Percentiles rank a stretch among this genome's conserved stretches.
phyloP scores from a whole-genome alignment of 2,329 filamentous ascomycete genomes.

The Ophiostoma ulmi region DNA sequence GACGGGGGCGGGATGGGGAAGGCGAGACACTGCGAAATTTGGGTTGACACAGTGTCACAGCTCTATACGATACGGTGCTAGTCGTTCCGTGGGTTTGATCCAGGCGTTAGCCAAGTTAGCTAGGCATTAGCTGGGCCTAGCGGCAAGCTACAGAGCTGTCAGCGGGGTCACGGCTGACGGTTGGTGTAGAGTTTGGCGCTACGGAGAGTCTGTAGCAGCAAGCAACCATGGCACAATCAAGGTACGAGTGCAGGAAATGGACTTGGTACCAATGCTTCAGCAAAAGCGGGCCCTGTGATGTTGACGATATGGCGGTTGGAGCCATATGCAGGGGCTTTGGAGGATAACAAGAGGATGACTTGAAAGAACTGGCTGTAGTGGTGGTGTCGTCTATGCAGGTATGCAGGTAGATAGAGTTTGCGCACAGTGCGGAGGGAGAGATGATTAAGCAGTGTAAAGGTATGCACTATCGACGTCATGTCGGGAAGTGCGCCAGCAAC shows the following conservation, averaged over 20 bases:
- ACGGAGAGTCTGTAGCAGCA: not conserved
- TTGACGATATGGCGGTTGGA: not conserved
- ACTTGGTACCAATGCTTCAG: not conserved
- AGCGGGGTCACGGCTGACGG: not conserved
- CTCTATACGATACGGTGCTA: not conserved
- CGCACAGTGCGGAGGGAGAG: not conserved
- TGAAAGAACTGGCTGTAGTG: not conserved
- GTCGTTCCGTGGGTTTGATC: not conserved
- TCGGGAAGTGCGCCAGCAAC: not conserved
- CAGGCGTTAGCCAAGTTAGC: not conserved
- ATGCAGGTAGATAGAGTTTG: not conserved
- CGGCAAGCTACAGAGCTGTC: conserved; percentile 4
- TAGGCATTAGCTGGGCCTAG: not conserved
- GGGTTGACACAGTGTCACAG: not conserved
- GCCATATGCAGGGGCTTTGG: conserved; percentile 7
- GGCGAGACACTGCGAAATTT: not conserved
- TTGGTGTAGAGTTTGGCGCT: not conserved
- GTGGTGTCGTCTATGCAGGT: not conserved
- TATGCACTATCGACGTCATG: conserved; percentile 1
- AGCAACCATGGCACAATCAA: not conserved
- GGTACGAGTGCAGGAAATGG: not conserved
- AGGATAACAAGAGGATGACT: not conserved
- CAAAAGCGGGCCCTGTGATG: conserved; percentile 1
- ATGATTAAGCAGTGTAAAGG: not conserved
- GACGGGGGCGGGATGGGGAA: conserved; percentile 11